These are phyloP conservation scores for Ophiostoma triangulosporum DNA, from an alignment of 2,329 filamentous ascomycete species.

Conservation along the genomic window DNA sequence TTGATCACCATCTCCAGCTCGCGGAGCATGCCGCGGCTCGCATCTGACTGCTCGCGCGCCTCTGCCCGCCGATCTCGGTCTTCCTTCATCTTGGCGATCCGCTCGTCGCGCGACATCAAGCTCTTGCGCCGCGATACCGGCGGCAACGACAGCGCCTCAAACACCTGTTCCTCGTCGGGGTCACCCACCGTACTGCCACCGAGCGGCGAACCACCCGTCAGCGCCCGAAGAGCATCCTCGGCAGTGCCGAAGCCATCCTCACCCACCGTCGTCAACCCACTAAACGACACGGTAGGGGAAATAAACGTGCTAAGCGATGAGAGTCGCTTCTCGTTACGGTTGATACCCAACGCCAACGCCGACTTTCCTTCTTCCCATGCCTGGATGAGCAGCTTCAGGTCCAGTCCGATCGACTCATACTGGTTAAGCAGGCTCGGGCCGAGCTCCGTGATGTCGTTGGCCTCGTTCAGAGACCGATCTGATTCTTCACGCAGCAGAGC, in stretches of 20 bases:
- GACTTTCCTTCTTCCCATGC: conserved; percentile 82
- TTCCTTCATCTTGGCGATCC: conserved; percentile 76
- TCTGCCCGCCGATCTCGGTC: conserved; percentile 64
- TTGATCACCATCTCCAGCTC: conserved; percentile 85
- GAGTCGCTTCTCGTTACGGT: conserved; percentile 61
- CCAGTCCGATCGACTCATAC: conserved; percentile 86
- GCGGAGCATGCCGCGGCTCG: conserved; percentile 77
- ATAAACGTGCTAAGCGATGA: conserved; percentile 47
- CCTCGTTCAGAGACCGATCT: conserved; percentile 61
- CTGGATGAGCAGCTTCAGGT: conserved; percentile 65
- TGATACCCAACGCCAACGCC: conserved; percentile 68
- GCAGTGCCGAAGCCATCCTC: conserved; percentile 26
- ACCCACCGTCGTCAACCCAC: conserved; percentile 52
- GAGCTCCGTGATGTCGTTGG: conserved; percentile 59
- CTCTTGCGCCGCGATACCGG: conserved; percentile 45
- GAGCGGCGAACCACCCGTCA: conserved; percentile 49
- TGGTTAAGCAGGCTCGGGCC: conserved; percentile 70
- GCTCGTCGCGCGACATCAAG: conserved; percentile 68
- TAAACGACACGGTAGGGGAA: conserved; percentile 49
- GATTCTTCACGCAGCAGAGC: conserved; percentile 85
- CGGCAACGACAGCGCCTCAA: conserved; percentile 76
- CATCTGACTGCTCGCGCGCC: conserved; percentile 60
- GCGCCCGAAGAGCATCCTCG: conserved; percentile 54
- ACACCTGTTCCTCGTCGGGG: conserved; percentile 63
- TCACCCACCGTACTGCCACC: conserved; percentile 27